Conservation (phyloP, 1,284 basidiomycete species). For the Trametes hirsuta region DNA sequence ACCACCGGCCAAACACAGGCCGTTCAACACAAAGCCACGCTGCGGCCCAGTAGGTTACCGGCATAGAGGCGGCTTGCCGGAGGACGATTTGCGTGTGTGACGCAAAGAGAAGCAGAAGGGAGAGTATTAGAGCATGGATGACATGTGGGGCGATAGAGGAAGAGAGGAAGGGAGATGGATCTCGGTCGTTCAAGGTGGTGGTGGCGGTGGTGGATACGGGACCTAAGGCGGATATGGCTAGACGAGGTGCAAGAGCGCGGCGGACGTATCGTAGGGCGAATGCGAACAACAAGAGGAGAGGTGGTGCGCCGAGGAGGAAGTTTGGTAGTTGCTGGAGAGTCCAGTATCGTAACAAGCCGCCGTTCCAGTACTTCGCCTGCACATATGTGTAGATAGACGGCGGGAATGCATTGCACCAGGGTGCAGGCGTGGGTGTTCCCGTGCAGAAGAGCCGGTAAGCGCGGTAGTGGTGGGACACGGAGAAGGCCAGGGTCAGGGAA, state of each 20-base stretch:
- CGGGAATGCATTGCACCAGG: conserved; percentile 68
- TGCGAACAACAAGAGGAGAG: conserved; percentile 57
- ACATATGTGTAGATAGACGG: conserved; percentile 86
- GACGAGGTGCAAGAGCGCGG: conserved; percentile 20
- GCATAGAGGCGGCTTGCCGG: conserved; percentile 79
- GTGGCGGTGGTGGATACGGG: not conserved
- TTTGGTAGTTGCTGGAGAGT: conserved; percentile 83
- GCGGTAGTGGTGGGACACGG: conserved; percentile 68
- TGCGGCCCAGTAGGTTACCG: conserved; percentile 85
- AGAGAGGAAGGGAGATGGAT: conserved; percentile 34
- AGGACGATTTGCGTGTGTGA: conserved; percentile 93
- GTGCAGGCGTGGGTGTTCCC: conserved; percentile 5
- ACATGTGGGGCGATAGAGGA: conserved; percentile 62
- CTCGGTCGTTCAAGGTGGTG: not conserved
- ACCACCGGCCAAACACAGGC: conserved; percentile 50
- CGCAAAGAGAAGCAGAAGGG: conserved; percentile 70
- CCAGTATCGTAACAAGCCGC: conserved; percentile 90
- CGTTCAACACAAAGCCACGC: conserved; percentile 61
- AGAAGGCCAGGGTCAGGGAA: conserved; percentile 59
- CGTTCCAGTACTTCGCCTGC: conserved; percentile 87
- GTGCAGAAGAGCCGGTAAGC: conserved; percentile 47
- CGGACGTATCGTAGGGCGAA: conserved; percentile 45
- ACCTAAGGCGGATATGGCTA: conserved; percentile 25
- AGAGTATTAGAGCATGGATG: conserved; percentile 66
- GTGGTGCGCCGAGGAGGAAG: conserved; percentile 80